Conservation (phyloP, 176 grass and related monocot species). For the Eremochloa ophiuroides region DNA sequence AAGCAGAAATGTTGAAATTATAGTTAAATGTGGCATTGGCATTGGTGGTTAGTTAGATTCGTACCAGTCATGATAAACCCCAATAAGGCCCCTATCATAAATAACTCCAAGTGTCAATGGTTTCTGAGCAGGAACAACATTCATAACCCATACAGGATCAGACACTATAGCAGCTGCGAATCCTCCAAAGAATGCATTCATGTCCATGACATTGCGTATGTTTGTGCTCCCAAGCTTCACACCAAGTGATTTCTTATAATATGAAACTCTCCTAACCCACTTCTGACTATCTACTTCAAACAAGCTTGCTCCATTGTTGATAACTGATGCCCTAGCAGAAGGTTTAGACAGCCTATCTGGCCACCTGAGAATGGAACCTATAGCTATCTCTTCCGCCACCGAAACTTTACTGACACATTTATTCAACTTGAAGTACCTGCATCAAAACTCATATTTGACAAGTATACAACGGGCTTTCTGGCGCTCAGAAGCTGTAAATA, state of each 20-base stretch:
- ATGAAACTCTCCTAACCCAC: slow-evolving; percentile 59
- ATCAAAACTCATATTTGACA: slow-evolving; percentile 22
- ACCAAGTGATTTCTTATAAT: slow-evolving; percentile 83
- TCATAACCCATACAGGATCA: slow-evolving; percentile 92
- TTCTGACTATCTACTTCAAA: slow-evolving; percentile 69
- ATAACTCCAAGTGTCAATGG: slow-evolving; percentile 68
- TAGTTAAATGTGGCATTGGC: background rate
- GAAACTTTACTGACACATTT: slow-evolving; percentile 60
- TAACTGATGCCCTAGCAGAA: slow-evolving; percentile 51
- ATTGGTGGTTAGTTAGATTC: background rate
- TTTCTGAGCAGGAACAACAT: slow-evolving; percentile 78
- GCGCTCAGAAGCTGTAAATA: background rate
- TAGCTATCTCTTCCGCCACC: slow-evolving; percentile 45
- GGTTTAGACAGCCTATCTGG: slow-evolving; percentile 75
- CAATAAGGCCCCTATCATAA: slow-evolving; percentile 87
- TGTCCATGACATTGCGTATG: slow-evolving; percentile 86
- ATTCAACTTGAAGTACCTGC: slow-evolving; percentile 87
- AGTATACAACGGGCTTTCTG: background rate
- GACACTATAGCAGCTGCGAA: slow-evolving; percentile 64
- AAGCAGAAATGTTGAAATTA: background rate
- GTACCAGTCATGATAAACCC: slow-evolving; percentile 95
- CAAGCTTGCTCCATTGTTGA: slow-evolving; percentile 45
- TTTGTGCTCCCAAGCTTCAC: slow-evolving; percentile 60
- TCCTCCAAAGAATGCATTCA: slow-evolving; percentile 86
- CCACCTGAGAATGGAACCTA: slow-evolving; percentile 64